phyloP scores from a whole-genome alignment of 2,329 filamentous ascomycete species.

The Neofusicoccum cordaticola region DNA sequence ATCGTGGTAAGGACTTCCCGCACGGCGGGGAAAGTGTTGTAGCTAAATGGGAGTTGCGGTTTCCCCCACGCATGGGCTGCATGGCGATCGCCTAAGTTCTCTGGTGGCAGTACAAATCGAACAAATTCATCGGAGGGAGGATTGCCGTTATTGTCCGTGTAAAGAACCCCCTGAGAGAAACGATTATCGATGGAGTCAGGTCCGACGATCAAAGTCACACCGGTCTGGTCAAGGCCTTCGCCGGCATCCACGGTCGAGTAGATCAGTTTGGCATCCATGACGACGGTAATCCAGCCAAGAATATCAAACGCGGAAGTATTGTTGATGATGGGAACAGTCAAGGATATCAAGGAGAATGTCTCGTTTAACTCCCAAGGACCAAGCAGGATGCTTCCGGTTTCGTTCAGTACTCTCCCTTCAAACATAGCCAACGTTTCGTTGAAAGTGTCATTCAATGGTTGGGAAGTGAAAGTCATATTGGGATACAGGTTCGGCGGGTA shows the following conservation, averaged over 20 bases:
- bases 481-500: conserved; percentile 74
- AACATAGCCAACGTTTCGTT: conserved; percentile 39
- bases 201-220: conserved; percentile 68
- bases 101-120: conserved; percentile 35
- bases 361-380: conserved; percentile 73
- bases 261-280: conserved; percentile 67
- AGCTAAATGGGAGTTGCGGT: conserved; percentile 48
- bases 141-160: conserved; percentile 22
- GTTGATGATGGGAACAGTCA: conserved; percentile 76
- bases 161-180: conserved; percentile 37
- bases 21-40: conserved; percentile 62
- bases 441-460: conserved; percentile 33
- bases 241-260: conserved; percentile 58
- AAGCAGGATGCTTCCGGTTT: conserved; percentile 63
- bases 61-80: conserved; percentile 27
- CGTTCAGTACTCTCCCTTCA: conserved; percentile 43
- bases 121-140: conserved; percentile 29
- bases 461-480: conserved; percentile 64
- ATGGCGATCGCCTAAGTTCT: conserved; percentile 30
- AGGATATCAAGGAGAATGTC: conserved; percentile 71
- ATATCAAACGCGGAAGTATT: conserved; percentile 61
- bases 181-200: conserved; percentile 64
- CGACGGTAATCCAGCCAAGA: conserved; percentile 78
- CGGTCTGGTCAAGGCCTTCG: conserved; percentile 69
- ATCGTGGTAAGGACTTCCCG: conserved; percentile 57